Conservation (phyloP, 305 asterid genomes). For the Fraxinus greggii region DNA sequence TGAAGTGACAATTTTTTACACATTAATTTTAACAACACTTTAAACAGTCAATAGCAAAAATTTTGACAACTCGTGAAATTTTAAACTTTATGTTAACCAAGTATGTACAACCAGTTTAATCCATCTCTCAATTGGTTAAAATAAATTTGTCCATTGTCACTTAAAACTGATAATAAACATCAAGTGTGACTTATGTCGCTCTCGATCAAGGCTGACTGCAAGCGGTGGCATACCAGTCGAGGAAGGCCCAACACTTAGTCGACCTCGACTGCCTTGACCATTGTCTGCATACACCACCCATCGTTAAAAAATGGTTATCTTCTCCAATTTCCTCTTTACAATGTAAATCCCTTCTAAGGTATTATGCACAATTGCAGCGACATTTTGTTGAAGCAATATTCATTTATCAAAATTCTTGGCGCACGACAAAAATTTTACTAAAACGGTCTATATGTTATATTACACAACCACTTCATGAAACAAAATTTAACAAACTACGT, state of each 20-base stretch:
- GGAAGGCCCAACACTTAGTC: neutral
- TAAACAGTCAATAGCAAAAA: no score
- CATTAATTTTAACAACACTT: no score
- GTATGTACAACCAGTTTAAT: no score
- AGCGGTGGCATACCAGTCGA: neutral
- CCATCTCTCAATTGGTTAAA: no score
- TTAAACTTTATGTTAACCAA: no score
- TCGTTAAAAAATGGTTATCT: neutral
- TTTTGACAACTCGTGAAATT: no score
- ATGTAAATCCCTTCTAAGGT: neutral
- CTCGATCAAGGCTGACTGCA: neutral
- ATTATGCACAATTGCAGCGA: neutral
- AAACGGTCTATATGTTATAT: neutral
- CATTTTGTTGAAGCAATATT: neutral
- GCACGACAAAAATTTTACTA: neutral
- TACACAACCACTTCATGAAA: neutral
- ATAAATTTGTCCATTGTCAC: no score
- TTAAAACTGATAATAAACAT: neutral
- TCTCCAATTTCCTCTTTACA: neutral
- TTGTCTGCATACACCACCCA: neutral
- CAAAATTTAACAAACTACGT: neutral
- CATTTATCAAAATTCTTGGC: neutral
- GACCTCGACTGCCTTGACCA: neutral
- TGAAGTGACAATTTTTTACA: no score
- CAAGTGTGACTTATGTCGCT: neutral